Conservation (phyloP, 345 rosid species). For the Ceriops zippeliana region DNA sequence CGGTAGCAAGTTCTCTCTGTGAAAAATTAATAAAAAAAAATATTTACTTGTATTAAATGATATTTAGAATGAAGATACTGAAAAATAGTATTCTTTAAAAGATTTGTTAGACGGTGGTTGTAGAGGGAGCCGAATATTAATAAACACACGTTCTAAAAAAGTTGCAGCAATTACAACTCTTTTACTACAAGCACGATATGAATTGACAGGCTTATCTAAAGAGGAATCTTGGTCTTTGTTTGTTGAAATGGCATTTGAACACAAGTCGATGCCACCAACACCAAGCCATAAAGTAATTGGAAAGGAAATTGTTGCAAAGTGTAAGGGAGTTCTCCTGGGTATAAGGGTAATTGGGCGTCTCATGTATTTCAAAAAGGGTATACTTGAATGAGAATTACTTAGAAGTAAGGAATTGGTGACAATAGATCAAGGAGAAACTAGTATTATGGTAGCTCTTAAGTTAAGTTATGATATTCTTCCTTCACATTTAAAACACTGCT, state of each 20-base stretch:
- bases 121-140: no score
- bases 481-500: conserved; percentile 28
- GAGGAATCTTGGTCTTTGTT: conserved; percentile 25
- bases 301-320: conserved; percentile 11
- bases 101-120: no score
- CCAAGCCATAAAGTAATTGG: background rate
- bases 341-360: conserved; percentile 15
- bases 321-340: conserved; percentile 15
- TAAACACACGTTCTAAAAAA: no score
- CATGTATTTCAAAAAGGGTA: conserved; percentile 6
- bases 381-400: conserved; percentile 15
- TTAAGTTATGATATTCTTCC: conserved; percentile 32
- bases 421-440: background rate
- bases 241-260: conserved; percentile 5
- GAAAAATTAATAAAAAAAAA: no score
- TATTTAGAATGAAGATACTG: no score
- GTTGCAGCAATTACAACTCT: background rate
- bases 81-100: no score
- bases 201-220: background rate
- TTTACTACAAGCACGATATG: no score
- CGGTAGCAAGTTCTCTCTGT: conserved; percentile 3
- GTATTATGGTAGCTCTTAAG: conserved; percentile 11
- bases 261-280: background rate
- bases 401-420: background rate
- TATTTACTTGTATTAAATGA: no score